Evolutionary conservation across 2,329 filamentous ascomycete species (phyloP).

Genomic region (Fusarium goolgardi): DNA sequence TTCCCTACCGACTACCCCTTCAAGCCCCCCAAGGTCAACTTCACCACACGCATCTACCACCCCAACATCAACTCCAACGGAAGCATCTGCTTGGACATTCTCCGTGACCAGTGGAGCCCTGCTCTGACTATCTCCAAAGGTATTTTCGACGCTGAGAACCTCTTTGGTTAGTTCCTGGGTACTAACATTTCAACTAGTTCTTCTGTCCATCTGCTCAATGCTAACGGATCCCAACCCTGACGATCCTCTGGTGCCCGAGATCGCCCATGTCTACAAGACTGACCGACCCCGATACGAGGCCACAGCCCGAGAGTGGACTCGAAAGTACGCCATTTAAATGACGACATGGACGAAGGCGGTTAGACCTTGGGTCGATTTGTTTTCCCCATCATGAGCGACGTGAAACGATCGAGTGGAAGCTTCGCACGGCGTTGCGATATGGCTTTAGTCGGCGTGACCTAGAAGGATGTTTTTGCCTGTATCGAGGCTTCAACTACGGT

Average conservation of each 20-base stretch:
- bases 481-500: constrained; percentile 41
- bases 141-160: constrained; percentile 56
- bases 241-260: constrained; percentile 97
- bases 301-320: constrained; percentile 96
- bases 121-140: constrained; percentile 99
- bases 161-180: constrained; percentile 9
- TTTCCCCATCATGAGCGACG: constrained; percentile 45
- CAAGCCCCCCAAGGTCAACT: constrained; percentile 99
- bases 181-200: constrained; percentile 67
- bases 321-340: constrained; percentile 93
- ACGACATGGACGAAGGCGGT: constrained; percentile 36
- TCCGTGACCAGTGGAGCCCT: constrained; percentile 99
- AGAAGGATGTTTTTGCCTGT: constrained; percentile 32
- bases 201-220: constrained; percentile 99
- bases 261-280: constrained; percentile 99
- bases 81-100: constrained; percentile 98
- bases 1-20: constrained; percentile 99
- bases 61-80: constrained; percentile 99
- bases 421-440: constrained; percentile 44
- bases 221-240: constrained; percentile 99
- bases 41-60: constrained; percentile 99
- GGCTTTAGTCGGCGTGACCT: constrained; percentile 34
- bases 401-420: constrained; percentile 46
- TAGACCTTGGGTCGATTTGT: constrained; percentile 47
- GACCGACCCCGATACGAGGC: constrained; percentile 96